Evolutionary conservation across 306 rosid genomes (phyloP).

Genomic region (Abrus pulchellus): DNA sequence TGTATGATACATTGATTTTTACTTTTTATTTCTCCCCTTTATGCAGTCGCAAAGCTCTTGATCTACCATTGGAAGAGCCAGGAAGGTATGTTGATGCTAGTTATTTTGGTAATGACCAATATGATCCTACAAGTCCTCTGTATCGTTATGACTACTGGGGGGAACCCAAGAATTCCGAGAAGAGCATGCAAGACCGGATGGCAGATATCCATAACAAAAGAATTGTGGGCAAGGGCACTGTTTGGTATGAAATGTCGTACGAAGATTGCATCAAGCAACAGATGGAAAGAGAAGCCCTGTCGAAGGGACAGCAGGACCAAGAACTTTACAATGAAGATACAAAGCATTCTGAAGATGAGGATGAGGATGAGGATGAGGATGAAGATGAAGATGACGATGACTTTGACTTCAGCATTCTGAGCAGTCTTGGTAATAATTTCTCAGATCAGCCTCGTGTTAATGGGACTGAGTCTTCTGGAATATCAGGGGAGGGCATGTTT

Average conservation of each 20-base stretch:
- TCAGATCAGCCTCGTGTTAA: slow-evolving; percentile 80
- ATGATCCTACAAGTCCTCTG: slow-evolving; percentile 83
- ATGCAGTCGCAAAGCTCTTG: slow-evolving; percentile 83
- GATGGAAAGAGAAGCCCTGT: slow-evolving; percentile 63
- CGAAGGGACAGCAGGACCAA: slow-evolving; percentile 48
- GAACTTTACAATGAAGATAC: slow-evolving; percentile 41
- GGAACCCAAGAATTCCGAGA: slow-evolving; percentile 95
- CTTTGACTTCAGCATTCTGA: slow-evolving; percentile 73
- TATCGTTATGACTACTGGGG: slow-evolving; percentile 97
- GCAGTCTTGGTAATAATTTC: slow-evolving; percentile 38
- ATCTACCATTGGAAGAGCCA: slow-evolving; percentile 93
- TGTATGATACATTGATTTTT: slow-evolving; percentile 8
- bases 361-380: slow-evolving; percentile 40
- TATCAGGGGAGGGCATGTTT: slow-evolving; percentile 79
- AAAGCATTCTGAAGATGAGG: slow-evolving; percentile 24
- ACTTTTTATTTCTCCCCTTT: not conserved
- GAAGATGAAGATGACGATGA: slow-evolving; percentile 55
- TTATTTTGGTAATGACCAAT: slow-evolving; percentile 77
- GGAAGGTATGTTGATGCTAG: slow-evolving; percentile 87
- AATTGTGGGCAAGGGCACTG: slow-evolving; percentile 79
- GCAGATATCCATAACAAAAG: slow-evolving; percentile 82
- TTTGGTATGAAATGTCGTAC: slow-evolving; percentile 82
- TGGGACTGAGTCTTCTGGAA: slow-evolving; percentile 79
- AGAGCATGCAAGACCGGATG: slow-evolving; percentile 82
- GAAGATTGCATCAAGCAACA: slow-evolving; percentile 72